A percentile compares a stretch with the other conserved stretches of the same genome.
Evolutionary conservation across 2,329 filamentous ascomycete genomes (phyloP).

Genomic region (Hysterium pulicare): DNA sequence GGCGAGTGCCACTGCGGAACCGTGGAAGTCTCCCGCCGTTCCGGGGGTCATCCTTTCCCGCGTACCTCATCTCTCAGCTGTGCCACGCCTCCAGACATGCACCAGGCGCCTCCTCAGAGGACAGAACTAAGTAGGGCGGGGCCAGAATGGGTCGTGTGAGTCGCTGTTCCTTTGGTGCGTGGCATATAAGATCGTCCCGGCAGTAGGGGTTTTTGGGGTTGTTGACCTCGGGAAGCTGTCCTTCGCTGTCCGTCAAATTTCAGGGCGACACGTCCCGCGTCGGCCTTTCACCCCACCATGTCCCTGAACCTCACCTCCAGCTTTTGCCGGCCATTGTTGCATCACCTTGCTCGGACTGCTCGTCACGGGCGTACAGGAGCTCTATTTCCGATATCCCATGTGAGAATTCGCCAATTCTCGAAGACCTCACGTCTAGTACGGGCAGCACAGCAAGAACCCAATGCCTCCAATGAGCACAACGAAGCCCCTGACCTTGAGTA

Average conservation of each 20-base stretch:
- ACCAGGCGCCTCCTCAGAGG: constrained; percentile 38
- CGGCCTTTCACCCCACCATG: constrained; percentile 19
- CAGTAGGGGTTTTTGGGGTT: neutral
- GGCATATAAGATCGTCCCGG: too few species aligned
- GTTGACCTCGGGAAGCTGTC: constrained; percentile 6
- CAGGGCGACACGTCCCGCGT: constrained; percentile 1
- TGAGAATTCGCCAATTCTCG: constrained; percentile 6
- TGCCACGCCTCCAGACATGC: constrained; percentile 62
- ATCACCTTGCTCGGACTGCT: constrained; percentile 9
- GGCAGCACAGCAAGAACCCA: constrained; percentile 12
- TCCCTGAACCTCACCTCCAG: constrained; percentile 24
- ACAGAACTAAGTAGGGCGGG: constrained; percentile 8
- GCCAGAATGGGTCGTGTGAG: constrained; percentile 1
- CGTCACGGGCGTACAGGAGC: constrained; percentile 1
- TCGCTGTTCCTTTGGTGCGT: neutral
- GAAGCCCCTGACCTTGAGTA: too few species aligned
- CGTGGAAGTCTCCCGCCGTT: constrained; percentile 5
- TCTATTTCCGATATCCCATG: neutral
- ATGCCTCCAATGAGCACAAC: constrained; percentile 15
- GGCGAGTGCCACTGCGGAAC: too few species aligned
- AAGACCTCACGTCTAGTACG: constrained; percentile 10
- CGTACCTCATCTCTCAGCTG: constrained; percentile 67
- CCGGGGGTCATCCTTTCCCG: constrained; percentile 1
- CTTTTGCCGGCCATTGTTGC: constrained; percentile 11
- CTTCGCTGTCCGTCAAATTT: neutral